A percentile compares a stretch with the other conserved stretches of the same genome.
Evolutionary conservation across 805 yeast species (phyloP).

Genomic region (Metschnikowia amazonensis): DNA sequence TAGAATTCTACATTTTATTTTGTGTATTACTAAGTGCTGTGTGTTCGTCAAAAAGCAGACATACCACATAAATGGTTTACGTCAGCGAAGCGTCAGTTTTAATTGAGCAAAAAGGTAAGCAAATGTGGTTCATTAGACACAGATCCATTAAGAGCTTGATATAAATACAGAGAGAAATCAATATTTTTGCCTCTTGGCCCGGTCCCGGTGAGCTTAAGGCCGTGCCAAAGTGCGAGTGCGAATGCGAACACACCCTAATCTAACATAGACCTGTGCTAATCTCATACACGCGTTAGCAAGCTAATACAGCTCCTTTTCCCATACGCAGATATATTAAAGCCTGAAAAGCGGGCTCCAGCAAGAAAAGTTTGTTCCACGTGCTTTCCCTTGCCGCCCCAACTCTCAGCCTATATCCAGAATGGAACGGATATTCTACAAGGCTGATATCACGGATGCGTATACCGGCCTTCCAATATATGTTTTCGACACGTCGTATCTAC

Average conservation of each 20-base stretch:
- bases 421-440: constrained; percentile 51
- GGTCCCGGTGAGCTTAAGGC: neutral
- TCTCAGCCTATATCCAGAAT: constrained; percentile 13
- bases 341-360: neutral
- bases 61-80: too few species aligned
- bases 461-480: constrained; percentile 67
- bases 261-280: neutral
- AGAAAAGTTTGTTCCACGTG: neutral
- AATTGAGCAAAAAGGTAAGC: too few species aligned
- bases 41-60: too few species aligned
- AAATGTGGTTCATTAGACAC: too few species aligned
- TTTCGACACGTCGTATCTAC: constrained; percentile 79
- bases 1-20: too few species aligned
- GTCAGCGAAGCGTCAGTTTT: too few species aligned
- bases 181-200: neutral
- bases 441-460: constrained; percentile 62
- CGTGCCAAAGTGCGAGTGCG: neutral
- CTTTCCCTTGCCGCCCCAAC: neutral
- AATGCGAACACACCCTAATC: neutral
- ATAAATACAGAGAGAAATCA: neutral
- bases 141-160: neutral
- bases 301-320: neutral
- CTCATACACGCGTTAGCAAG: neutral
- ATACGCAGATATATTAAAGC: neutral
- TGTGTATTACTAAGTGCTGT: too few species aligned